These are phyloP conservation scores for Boeremia exigua DNA, from an alignment of 2,329 filamentous ascomycete species.

Conservation along the genomic window DNA sequence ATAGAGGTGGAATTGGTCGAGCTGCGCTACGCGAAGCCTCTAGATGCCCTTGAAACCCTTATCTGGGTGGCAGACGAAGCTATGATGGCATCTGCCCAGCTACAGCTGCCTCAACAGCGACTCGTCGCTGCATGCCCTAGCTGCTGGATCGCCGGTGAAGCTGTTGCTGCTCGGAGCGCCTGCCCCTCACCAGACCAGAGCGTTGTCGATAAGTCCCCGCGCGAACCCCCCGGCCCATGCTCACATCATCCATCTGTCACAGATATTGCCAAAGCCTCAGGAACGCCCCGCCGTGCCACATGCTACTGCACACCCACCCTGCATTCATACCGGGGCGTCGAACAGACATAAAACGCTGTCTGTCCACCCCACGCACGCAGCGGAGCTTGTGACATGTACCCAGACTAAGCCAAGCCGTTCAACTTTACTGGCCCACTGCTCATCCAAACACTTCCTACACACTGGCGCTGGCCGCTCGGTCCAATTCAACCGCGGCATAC, in stretches of 20 bases:
- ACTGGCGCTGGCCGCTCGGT: conserved; percentile 16
- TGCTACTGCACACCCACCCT: conserved; percentile 7
- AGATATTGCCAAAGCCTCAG: conserved; percentile 25
- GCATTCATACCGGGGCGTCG: conserved; percentile 17
- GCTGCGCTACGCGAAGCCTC: conserved; percentile 1
- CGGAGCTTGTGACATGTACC: conserved; percentile 14
- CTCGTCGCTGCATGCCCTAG: background rate
- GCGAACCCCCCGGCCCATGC: conserved; percentile 12
- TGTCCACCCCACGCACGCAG: conserved; percentile 32
- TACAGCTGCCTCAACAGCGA: conserved; percentile 2
- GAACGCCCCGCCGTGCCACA: conserved; percentile 19
- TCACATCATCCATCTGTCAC: conserved; percentile 20
- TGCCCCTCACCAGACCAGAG: conserved; percentile 14
- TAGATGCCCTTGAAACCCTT: conserved; percentile 3
- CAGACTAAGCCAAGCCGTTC: conserved; percentile 15
- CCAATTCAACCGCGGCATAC: conserved; percentile 13
- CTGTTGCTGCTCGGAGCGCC: conserved; percentile 10
- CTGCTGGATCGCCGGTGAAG: conserved; percentile 11
- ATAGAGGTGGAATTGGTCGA: conserved; percentile 4
- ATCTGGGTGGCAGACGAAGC: conserved; percentile 6
- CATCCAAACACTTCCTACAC: conserved; percentile 23
- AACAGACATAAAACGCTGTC: conserved; percentile 27
- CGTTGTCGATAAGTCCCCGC: conserved; percentile 17
- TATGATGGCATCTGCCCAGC: conserved; percentile 9
- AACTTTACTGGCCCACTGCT: conserved; percentile 19